Base-by-base conservation (phyloP, 768 basidiomycete genomes). In the Lanmaoa rubissima region DNA sequence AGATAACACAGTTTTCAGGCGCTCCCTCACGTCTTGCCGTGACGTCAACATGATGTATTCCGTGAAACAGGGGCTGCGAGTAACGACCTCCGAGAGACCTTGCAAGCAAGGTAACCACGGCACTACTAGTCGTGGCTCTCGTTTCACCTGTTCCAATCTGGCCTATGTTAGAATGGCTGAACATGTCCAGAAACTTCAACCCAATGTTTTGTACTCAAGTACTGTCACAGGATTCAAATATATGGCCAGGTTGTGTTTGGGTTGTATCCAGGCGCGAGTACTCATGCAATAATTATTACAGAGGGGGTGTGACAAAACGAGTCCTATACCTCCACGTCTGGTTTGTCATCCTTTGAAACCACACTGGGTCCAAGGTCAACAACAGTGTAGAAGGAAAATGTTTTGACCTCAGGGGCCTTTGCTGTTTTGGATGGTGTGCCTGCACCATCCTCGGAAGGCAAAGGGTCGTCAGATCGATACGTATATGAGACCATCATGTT, bases 401-500 rank as follows among this genome's bases (percentile, higher is more conserved):
- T 92, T 75, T 93, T 94, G 63, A 86, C 83, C 68, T 91, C 90
- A 3, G 87, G 83, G 1, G 74, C 68, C 59, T 83, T 83, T 47
- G 74, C 69, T n/a, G 78, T 73, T 41, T 78, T 74, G 16, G 75
- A 75, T 10, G 72, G 74, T n/a, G 73, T 76, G 49, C 63, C 76
- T 26, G 81, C 81, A 50, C 82, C 83, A 58, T 83, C 81, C 51
- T 87, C 86, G 1, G 84, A 81, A 14, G 84, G 82, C 3, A 83
- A 78, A 24, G 86, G 80, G 58, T 97, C 95, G 65, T 98, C 96
- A 0, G 92, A 88, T 35, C 90, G 84, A 69, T 98, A 99, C 0
- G 94, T 96, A 72, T 93, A 98, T 3, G 92, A 85, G 2, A 99
- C 88, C 59, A 94, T 82, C 84, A 98, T 87, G 64, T 94, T 94